Base-by-base conservation (phyloP, 352 stramenopile genomes). In the Pythium diclinum region DNA sequence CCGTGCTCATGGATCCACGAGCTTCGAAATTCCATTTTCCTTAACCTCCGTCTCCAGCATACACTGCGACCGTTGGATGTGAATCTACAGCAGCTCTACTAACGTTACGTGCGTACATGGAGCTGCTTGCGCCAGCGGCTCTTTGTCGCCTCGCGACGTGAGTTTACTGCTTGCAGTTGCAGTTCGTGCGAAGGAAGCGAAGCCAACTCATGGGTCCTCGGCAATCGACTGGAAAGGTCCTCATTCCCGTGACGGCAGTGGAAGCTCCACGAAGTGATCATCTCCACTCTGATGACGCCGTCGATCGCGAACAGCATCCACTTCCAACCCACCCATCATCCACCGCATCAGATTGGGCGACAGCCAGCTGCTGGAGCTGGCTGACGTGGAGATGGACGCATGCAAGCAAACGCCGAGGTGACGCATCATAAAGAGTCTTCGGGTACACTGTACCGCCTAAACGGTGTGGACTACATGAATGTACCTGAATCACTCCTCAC, bases 361-460 rank as follows among this genome's bases (percentile, higher is more conserved):
- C 42, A 49, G 42, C 42, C 42, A 49, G 42, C 42, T 49, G 42
- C 16, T 17, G 14, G 42, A 9, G 17, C 38, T 17, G 38, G 38
- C 38, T 47, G 51, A 57, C 25, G 1, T 16, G 52, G 32, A 59
- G 52, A 59, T 44, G 52, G 28, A 59, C 52, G 13, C 48, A 52
- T 32, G 28, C 23, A 55, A 30, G 23, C 23, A 44, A 30, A 40
- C 16, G 32, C 28, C 30, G 13, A 25, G 30, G 16, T 63, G 57
- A 63, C 59, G 48, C 59, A 59, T 65, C 49, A 59, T 5, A 51
- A 55, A 36, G 44, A 51, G 13, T 59, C 5, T 17, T 28, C 8
- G 11, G 58, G 51, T 67, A 67, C 60, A 61, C 25, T 56, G 52
- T 67, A 42, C 60, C 51, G 17, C 11, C 11, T n/a, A 48, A 44